Conservation (phyloP, 2,329 filamentous ascomycete genomes). For the Botryotinia narcissicola region DNA sequence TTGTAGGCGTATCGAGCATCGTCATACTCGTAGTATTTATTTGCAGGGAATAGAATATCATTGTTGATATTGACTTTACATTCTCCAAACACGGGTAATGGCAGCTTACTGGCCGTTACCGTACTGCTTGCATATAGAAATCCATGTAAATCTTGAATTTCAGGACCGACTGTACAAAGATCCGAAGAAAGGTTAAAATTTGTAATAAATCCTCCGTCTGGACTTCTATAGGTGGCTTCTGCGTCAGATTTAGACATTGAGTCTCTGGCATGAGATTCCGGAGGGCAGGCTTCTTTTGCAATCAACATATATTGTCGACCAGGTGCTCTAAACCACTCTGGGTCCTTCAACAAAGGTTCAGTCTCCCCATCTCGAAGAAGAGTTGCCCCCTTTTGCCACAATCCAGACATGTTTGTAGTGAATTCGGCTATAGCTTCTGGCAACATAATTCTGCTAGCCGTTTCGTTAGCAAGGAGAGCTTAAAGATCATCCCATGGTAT, state of each 20-base stretch:
- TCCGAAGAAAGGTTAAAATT: slow-evolving; percentile 60
- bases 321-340: slow-evolving; percentile 35
- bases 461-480: slow-evolving; percentile 49
- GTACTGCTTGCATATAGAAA: slow-evolving; percentile 55
- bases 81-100: slow-evolving; percentile 61
- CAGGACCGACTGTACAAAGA: slow-evolving; percentile 55
- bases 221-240: slow-evolving; percentile 43
- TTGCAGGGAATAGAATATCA: slow-evolving; percentile 62
- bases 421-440: slow-evolving; percentile 45
- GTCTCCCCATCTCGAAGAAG: slow-evolving; percentile 29
- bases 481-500: slow-evolving; percentile 58
- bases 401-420: slow-evolving; percentile 43
- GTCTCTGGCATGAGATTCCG: slow-evolving; percentile 50
- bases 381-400: slow-evolving; percentile 28
- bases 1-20: slow-evolving; percentile 60
- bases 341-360: slow-evolving; percentile 25
- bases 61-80: slow-evolving; percentile 63
- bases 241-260: slow-evolving; percentile 37
- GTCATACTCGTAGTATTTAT: slow-evolving; percentile 57
- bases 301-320: slow-evolving; percentile 59
- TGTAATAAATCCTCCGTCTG: slow-evolving; percentile 50
- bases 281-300: slow-evolving; percentile 55
- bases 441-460: slow-evolving; percentile 44
- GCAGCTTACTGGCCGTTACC: slow-evolving; percentile 50
- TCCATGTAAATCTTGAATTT: slow-evolving; percentile 50